Base-by-base conservation (phyloP, 78 protist species). In the Pigoraptor vietnamica region DNA sequence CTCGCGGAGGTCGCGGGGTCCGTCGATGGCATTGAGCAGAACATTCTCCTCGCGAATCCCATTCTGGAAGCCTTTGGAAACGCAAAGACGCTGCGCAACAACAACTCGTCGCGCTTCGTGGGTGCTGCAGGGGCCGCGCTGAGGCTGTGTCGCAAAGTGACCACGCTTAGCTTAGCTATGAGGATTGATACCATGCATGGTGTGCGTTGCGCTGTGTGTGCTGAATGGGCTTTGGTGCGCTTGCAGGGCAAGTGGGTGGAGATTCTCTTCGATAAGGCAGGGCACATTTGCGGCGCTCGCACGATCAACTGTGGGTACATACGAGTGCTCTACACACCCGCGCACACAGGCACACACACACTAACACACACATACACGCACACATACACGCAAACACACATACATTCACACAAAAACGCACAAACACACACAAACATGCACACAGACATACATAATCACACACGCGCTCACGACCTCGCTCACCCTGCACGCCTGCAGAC, bases 1-100 rank as follows among this genome's bases (percentile, higher is more conserved):
- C 67, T 48, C 14, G 84, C 84, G 35, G 84, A 25, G 32, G 84
- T 79, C 37, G 88, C 88, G 23, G 39, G 38, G 38, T 32, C 88
- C 39, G 38, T 35, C 88, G 35, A 32, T 19, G 88, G 25, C 33
- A 94, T 97, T 2, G 92, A 95, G 92, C 81, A 81, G 40, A 93
- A 94, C 37, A 91, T 97, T 84, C 40, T 96, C 40, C 33, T 81
- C 23, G 0, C 87, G 40, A 94, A 95, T 90, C 95, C 95, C 10
- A 0, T 94, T 2, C 90, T 95, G 24, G 98, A 97, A 90, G 94
- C 98, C 24, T 97, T 97, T 21, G 98, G 99, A n/a, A 97, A 98
- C 92, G 99, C 99, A n/a, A 97, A 97, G 93, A 98, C 99, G 83
- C 40, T 96, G 29, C 92, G 97, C 39, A 98, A 98, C 94, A 94